Evolutionary conservation across 106 monocot species (phyloP).

Genomic region (Platanthera guangdongensis): DNA sequence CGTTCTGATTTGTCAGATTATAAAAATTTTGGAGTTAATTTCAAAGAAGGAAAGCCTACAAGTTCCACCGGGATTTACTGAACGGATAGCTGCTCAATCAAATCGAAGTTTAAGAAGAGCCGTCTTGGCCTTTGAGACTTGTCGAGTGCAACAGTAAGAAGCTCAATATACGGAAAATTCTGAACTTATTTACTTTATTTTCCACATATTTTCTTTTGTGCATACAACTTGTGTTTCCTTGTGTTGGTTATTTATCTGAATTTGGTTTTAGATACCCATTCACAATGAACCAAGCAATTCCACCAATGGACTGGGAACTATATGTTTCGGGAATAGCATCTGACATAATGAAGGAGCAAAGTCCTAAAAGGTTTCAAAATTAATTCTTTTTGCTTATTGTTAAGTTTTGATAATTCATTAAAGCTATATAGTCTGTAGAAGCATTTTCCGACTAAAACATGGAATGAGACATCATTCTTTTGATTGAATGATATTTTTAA

Average conservation of each 20-base stretch:
- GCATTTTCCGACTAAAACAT: neutral
- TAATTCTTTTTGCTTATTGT: neutral
- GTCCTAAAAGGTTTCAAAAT: constrained; percentile 76
- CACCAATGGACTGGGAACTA: constrained; percentile 93
- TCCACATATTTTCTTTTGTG: neutral
- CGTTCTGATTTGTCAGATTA: constrained; percentile 36
- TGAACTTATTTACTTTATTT: neutral
- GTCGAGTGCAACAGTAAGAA: constrained; percentile 78
- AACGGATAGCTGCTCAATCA: constrained; percentile 70
- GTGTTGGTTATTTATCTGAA: neutral
- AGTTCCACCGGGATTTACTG: constrained; percentile 65
- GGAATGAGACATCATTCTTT: too few species aligned
- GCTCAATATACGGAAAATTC: neutral
- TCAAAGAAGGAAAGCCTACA: constrained; percentile 85
- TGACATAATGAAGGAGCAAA: constrained; percentile 96
- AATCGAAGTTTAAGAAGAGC: constrained; percentile 89
- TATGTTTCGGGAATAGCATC: constrained; percentile 90
- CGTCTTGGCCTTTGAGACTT: constrained; percentile 81
- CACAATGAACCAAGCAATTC: constrained; percentile 58
- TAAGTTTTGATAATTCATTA: neutral
- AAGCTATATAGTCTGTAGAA: neutral
- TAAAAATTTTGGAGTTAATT: constrained; percentile 84
- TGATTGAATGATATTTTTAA: too few species aligned
- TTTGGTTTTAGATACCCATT: constrained; percentile 71
- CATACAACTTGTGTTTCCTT: neutral